A percentile compares a stretch with the other conserved stretches of the same genome.
phyloP scores from a whole-genome alignment of 495 filamentous ascomycete genomes.

The Xylaria acuta region DNA sequence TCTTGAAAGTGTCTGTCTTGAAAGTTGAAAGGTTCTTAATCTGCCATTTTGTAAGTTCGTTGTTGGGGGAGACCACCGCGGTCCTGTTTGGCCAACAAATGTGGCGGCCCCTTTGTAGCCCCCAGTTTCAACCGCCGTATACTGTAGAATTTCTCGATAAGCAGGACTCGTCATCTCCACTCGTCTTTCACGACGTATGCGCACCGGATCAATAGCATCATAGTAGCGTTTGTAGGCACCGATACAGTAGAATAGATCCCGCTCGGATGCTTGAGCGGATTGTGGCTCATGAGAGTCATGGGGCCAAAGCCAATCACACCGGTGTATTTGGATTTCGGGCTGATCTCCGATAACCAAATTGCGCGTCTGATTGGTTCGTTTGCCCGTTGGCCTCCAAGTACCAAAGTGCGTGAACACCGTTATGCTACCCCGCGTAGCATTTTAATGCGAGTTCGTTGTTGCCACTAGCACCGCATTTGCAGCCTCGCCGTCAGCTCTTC shows the following conservation, averaged over 20 bases:
- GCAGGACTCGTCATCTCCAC: background rate
- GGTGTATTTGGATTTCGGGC: background rate
- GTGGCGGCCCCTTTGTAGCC: background rate
- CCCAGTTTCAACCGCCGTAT: background rate
- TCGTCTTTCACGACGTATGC: background rate
- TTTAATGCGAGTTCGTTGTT: constrained; percentile 2
- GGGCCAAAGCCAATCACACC: background rate
- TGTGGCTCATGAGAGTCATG: background rate
- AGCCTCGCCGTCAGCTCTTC: constrained; percentile 20
- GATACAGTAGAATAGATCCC: background rate
- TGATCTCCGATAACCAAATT: background rate
- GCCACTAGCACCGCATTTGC: background rate
- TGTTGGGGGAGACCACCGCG: background rate
- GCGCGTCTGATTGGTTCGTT: background rate
- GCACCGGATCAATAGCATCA: background rate
- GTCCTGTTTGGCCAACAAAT: constrained; percentile 2
- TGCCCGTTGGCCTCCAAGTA: background rate
- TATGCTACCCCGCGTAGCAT: constrained; percentile 3
- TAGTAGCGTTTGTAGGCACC: background rate
- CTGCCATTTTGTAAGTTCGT: background rate
- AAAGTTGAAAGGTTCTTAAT: background rate
- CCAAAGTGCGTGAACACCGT: background rate
- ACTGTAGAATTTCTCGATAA: background rate
- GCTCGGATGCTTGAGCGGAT: background rate
- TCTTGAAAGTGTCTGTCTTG: background rate